phyloP scores from a whole-genome alignment of 441 rosid genomes.

The Croton setiger region DNA sequence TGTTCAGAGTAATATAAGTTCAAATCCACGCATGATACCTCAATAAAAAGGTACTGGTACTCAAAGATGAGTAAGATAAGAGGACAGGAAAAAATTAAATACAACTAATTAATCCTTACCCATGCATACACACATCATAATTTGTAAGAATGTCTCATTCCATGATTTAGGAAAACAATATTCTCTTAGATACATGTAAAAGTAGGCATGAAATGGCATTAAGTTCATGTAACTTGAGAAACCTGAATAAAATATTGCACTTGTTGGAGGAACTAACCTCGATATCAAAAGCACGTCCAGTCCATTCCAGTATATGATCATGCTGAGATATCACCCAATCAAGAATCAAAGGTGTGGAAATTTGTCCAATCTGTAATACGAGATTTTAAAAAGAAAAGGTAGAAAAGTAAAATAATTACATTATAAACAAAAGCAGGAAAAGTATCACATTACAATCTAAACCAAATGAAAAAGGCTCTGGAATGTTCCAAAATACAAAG shows the following conservation, averaged over 20 bases:
- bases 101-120: slow-evolving; percentile 4
- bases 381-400: not conserved
- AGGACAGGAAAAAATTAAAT: not conserved
- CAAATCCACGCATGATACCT: slow-evolving; percentile 17
- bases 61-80: not conserved
- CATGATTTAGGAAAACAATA: not conserved
- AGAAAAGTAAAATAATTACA: slow-evolving; percentile 12
- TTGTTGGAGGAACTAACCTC: slow-evolving; percentile 54
- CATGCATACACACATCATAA: not conserved
- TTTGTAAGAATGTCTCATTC: not conserved
- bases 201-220: not conserved
- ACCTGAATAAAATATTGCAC: not conserved
- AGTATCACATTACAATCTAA: not conserved
- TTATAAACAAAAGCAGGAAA: slow-evolving; percentile 12
- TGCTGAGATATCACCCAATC: slow-evolving; percentile 99
- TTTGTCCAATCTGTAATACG: slow-evolving; percentile 67
- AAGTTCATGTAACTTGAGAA: not conserved
- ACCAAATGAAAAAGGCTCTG: not conserved
- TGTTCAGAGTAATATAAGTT: slow-evolving; percentile 11
- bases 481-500: not conserved
- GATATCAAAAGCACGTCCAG: slow-evolving; percentile 87
- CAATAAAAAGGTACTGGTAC: not conserved
- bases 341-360: slow-evolving; percentile 73
- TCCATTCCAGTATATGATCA: slow-evolving; percentile 90
- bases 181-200: slow-evolving; percentile 4